These are phyloP conservation scores for Echinochloa phyllopogon DNA, from an alignment of 176 grass and related monocot genomes.

Conservation along the genomic window DNA sequence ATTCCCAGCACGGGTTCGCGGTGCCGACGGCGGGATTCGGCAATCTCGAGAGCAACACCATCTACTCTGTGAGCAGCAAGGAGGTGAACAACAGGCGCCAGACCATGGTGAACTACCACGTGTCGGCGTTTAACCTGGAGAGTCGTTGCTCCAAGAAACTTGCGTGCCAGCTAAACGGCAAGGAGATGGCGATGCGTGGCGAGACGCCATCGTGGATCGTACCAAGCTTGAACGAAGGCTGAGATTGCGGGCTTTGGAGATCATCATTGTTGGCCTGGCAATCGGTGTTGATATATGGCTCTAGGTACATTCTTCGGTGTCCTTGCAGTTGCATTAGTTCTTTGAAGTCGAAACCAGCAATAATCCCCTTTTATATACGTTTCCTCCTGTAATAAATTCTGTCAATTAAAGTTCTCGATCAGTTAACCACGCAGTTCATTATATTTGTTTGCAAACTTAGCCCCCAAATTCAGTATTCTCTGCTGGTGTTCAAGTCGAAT, in stretches of 20 bases:
- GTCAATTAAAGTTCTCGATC: background rate
- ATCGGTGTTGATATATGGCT: slow-evolving; percentile 21
- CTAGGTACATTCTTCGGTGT: background rate
- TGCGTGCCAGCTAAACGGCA: slow-evolving; percentile 17
- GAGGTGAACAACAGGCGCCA: slow-evolving; percentile 2
- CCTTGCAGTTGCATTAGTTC: background rate
- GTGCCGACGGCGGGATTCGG: slow-evolving; percentile 38
- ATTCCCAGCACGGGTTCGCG: slow-evolving; percentile 49
- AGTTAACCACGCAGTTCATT: background rate
- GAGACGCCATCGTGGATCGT: slow-evolving; percentile 49
- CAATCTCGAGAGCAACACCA: slow-evolving; percentile 41
- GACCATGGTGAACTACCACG: slow-evolving; percentile 35
- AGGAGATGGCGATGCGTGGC: slow-evolving; percentile 26
- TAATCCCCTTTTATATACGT: slow-evolving; percentile 9
- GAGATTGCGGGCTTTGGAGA: background rate
- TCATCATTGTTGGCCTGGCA: background rate
- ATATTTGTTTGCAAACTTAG: background rate
- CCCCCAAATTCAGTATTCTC: background rate
- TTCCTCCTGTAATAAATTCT: slow-evolving; percentile 18
- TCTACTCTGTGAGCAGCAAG: slow-evolving; percentile 51
- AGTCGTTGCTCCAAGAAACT: slow-evolving; percentile 42
- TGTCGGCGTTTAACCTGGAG: slow-evolving; percentile 42
- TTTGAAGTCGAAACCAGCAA: background rate
- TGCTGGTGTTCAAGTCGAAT: slow-evolving; percentile 36
- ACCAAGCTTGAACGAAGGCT: slow-evolving; percentile 37